phyloP scores from a whole-genome alignment of 331 rosid genomes.

The Cucumis variabilis region DNA sequence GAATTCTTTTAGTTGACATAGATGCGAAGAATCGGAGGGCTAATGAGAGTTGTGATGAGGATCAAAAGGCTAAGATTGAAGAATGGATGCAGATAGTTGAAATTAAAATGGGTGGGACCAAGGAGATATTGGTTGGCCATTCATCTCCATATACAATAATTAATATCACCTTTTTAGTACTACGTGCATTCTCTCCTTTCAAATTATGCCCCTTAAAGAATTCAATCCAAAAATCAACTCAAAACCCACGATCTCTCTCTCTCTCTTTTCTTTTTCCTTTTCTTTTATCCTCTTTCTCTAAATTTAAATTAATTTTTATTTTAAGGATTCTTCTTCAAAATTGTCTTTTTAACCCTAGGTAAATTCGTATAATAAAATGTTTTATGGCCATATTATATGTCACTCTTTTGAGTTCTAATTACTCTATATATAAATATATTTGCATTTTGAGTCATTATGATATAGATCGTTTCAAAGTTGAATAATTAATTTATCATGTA shows the following conservation, averaged over 20 bases:
- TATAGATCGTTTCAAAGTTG: background rate
- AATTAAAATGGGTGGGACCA: slow-evolving; percentile 2
- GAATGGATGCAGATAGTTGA: slow-evolving; percentile 15
- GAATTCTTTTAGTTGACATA: background rate
- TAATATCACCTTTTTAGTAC: slow-evolving; percentile 8
- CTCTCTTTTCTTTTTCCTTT: background rate
- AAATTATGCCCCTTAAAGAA: slow-evolving; percentile 11
- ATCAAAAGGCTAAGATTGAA: slow-evolving; percentile 7
- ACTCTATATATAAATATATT: background rate
- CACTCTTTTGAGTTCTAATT: too few species aligned
- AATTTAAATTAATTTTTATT: background rate
- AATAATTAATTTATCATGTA: too few species aligned
- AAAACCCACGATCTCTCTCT: background rate
- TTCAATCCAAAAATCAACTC: slow-evolving; percentile 23
- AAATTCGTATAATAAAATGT: background rate
- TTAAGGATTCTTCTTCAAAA: background rate
- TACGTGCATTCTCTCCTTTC: slow-evolving; percentile 24
- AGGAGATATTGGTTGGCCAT: slow-evolving; percentile 27
- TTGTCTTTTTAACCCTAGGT: background rate
- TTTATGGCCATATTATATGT: too few species aligned
- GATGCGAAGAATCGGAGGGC: background rate
- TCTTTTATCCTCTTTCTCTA: background rate
- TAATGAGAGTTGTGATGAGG: background rate
- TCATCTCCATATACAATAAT: slow-evolving; percentile 20
- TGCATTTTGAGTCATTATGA: background rate